Evolutionary conservation across 1,284 basidiomycete genomes (phyloP).

Genomic region (Ceratobasidium sp.): DNA sequence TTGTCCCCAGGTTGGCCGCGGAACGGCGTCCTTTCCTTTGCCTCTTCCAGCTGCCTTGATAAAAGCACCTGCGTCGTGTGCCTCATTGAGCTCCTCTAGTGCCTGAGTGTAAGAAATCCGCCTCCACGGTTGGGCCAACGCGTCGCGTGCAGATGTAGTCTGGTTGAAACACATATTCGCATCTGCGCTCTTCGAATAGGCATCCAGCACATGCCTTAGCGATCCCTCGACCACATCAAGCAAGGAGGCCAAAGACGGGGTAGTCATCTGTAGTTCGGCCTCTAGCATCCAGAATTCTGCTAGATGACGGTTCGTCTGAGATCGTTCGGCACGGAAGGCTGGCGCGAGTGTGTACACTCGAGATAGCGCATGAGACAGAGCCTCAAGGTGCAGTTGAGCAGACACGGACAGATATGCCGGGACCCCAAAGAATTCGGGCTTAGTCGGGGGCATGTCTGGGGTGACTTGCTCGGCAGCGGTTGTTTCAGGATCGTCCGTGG

Average conservation of each 20-base stretch:
- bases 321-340: conserved; percentile 92
- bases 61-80: conserved; percentile 54
- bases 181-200: conserved; percentile 46
- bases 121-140: conserved; percentile 64
- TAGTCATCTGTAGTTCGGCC: conserved; percentile 72
- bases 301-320: conserved; percentile 90
- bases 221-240: conserved; percentile 79
- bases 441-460: conserved; percentile 46
- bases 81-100: conserved; percentile 66
- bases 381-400: conserved; percentile 95
- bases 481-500: conserved; percentile 29
- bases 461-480: conserved; percentile 40
- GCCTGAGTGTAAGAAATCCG: conserved; percentile 87
- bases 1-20: conserved; percentile 75
- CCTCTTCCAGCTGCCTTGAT: conserved; percentile 20
- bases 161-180: conserved; percentile 37
- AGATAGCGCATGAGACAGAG: conserved; percentile 79
- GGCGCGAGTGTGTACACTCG: conserved; percentile 93
- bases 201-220: conserved; percentile 64
- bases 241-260: conserved; percentile 68
- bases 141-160: conserved; percentile 1
- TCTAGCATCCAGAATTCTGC: conserved; percentile 99
- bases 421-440: conserved; percentile 73
- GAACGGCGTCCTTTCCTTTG: conserved; percentile 58
- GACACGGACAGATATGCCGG: conserved; percentile 94